A percentile compares a stretch with the other conserved stretches of the same genome.
These are phyloP conservation scores for Annulohypoxylon truncatum DNA, from an alignment of 2,329 filamentous ascomycete genomes.

Conservation along the genomic window DNA sequence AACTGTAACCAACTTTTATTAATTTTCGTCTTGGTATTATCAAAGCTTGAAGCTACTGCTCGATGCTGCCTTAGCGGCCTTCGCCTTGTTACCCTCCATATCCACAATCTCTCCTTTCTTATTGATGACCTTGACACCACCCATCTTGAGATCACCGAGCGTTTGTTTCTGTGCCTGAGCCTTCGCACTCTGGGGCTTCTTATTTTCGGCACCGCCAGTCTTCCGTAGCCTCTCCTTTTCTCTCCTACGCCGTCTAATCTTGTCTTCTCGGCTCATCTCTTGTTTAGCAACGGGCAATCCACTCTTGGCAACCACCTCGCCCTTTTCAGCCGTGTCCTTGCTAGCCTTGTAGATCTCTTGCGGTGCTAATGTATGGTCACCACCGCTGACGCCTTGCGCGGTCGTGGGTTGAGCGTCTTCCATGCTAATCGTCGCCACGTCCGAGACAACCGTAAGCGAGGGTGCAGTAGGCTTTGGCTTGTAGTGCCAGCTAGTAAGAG, in stretches of 20 bases:
- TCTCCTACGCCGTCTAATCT: constrained; percentile 77
- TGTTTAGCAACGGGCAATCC: constrained; percentile 82
- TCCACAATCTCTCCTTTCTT: constrained; percentile 88
- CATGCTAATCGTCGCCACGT: constrained; percentile 92
- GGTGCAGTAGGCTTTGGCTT: constrained; percentile 86
- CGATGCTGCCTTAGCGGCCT: constrained; percentile 61
- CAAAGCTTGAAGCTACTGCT: constrained; percentile 73
- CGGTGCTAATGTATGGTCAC: constrained; percentile 83
- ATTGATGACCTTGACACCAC: constrained; percentile 91
- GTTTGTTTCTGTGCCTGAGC: constrained; percentile 64
- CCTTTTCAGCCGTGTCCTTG: constrained; percentile 70
- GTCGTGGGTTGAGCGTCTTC: constrained; percentile 93
- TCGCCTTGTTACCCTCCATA: constrained; percentile 82
- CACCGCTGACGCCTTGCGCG: constrained; percentile 76
- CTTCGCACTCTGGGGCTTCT: constrained; percentile 68
- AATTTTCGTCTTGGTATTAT: constrained; percentile 9
- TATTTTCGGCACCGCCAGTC: constrained; percentile 62
- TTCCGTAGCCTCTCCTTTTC: constrained; percentile 89
- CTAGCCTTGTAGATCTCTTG: constrained; percentile 93
- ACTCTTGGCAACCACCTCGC: constrained; percentile 80
- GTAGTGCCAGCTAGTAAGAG: constrained; percentile 94
- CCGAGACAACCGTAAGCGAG: constrained; percentile 86
- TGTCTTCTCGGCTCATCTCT: constrained; percentile 91
- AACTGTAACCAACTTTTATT: constrained; percentile 15
- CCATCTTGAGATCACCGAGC: constrained; percentile 65